Evolutionary conservation across 805 yeast species (phyloP).

Genomic region (Komagataella pseudopastoris): DNA sequence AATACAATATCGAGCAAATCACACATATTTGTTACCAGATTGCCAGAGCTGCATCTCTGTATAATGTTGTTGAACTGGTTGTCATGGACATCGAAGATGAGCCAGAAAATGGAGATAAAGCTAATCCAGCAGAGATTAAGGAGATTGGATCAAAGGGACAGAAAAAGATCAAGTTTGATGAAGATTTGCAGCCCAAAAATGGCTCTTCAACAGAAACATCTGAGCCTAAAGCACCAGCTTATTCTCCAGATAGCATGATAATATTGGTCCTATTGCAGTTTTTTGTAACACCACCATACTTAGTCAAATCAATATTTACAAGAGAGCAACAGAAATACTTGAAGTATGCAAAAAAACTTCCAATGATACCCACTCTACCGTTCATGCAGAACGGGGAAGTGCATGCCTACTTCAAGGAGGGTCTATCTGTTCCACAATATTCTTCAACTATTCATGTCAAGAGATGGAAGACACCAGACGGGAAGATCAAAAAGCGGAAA

Average conservation of each 20-base stretch:
- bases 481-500: conserved; percentile 32
- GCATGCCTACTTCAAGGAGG: conserved; percentile 40
- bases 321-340: conserved; percentile 34
- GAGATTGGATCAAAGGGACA: conserved; percentile 10
- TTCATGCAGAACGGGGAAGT: conserved; percentile 41
- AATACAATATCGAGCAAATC: conserved; percentile 41
- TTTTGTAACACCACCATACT: conserved; percentile 76
- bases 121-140: conserved; percentile 7
- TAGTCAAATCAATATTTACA: conserved; percentile 49
- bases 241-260: conserved; percentile 25
- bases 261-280: conserved; percentile 64
- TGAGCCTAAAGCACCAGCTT: conserved; percentile 8
- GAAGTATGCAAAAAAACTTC: conserved; percentile 53
- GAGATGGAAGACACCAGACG: conserved; percentile 20
- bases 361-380: conserved; percentile 62
- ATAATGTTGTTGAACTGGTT: conserved; percentile 61
- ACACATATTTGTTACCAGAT: conserved; percentile 67
- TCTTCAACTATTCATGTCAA: conserved; percentile 16
- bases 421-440: conserved; percentile 33
- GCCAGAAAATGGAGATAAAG: conserved; percentile 4
- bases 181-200: conserved; percentile 4
- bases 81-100: conserved; percentile 35
- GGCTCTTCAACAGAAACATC: conserved; percentile 14
- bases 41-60: conserved; percentile 61
- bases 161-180: conserved; percentile 5